Percentiles rank a stretch among this genome's conserved stretches.
These are phyloP conservation scores for Bombardia bombarda DNA, from an alignment of 495 filamentous ascomycete genomes.

Conservation along the genomic window DNA sequence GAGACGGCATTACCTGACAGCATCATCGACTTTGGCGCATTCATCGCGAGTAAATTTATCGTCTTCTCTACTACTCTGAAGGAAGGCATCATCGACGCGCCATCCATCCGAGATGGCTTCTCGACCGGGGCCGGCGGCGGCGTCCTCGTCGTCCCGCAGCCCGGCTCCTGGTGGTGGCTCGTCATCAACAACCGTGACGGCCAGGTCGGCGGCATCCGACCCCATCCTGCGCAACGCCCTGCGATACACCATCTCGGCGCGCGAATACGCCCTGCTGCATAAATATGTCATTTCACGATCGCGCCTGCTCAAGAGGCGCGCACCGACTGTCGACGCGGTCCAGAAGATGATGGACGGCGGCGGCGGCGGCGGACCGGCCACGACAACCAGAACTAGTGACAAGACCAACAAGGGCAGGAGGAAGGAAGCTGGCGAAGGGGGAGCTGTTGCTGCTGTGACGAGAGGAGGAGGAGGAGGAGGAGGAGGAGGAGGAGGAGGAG, in stretches of 20 bases:
- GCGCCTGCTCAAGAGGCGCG: constrained; percentile 48
- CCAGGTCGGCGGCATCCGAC: constrained; percentile 38
- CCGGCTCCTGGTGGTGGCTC: constrained; percentile 6
- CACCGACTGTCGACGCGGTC: constrained; percentile 46
- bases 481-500: constrained; percentile 12
- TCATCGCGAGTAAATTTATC: no score
- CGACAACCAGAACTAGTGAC: no score
- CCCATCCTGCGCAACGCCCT: constrained; percentile 69
- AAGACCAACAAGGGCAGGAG: constrained; percentile 7
- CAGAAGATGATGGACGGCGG: constrained; percentile 38
- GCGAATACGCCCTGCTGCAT: constrained; percentile 78
- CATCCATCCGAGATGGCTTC: constrained; percentile 25
- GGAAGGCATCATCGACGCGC: no score
- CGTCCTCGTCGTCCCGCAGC: no score
- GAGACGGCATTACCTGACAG: no score
- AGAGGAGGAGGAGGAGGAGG: constrained; percentile 7
- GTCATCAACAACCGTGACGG: constrained; percentile 18
- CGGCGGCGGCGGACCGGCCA: no score
- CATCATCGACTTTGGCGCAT: no score
- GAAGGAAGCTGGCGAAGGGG: neutral
- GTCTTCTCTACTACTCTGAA: neutral
- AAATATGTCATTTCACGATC: constrained; percentile 66
- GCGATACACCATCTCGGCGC: constrained; percentile 72
- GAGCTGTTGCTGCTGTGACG: neutral
- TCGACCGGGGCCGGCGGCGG: constrained; percentile 17